phyloP scores from a whole-genome alignment of 306 rosid species.

The Potentilla sterilis region DNA sequence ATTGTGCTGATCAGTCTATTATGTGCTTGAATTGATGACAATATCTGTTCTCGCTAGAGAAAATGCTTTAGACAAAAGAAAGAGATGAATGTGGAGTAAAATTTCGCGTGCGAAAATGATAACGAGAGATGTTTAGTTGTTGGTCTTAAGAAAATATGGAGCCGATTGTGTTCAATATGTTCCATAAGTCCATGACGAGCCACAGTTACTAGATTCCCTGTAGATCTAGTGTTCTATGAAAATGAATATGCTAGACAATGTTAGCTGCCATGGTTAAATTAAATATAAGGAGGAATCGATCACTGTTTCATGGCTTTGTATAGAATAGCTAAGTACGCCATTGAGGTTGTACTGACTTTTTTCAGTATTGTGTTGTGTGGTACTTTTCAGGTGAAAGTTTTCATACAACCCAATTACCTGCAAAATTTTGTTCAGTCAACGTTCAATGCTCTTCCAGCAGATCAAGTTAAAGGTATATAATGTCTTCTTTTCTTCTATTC shows the following conservation, averaged over 20 bases:
- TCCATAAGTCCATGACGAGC: background rate
- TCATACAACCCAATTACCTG: slow-evolving; percentile 78
- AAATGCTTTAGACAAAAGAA: background rate
- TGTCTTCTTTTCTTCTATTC: background rate
- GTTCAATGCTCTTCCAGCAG: slow-evolving; percentile 71
- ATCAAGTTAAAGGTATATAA: slow-evolving; percentile 72
- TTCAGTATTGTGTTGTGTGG: slow-evolving; percentile 22
- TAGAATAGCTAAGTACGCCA: slow-evolving; percentile 11
- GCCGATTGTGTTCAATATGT: background rate
- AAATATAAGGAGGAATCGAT: background rate
- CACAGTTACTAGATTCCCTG: background rate
- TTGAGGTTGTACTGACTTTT: slow-evolving; percentile 11
- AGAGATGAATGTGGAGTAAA: background rate
- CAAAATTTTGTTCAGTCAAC: slow-evolving; percentile 92
- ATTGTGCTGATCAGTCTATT: background rate
- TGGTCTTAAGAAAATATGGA: background rate
- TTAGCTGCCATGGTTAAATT: background rate
- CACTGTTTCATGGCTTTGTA: background rate
- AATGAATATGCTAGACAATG: background rate
- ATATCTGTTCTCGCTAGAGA: background rate
- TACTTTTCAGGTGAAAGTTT: slow-evolving; percentile 84
- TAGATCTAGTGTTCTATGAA: slow-evolving; percentile 1
- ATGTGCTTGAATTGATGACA: background rate
- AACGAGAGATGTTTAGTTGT: background rate
- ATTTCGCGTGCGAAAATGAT: no score